Percentiles rank a stretch among this genome's conserved stretches.
Conservation (phyloP, 1,139 yeast genomes). For the Yamadazyma sp. region DNA sequence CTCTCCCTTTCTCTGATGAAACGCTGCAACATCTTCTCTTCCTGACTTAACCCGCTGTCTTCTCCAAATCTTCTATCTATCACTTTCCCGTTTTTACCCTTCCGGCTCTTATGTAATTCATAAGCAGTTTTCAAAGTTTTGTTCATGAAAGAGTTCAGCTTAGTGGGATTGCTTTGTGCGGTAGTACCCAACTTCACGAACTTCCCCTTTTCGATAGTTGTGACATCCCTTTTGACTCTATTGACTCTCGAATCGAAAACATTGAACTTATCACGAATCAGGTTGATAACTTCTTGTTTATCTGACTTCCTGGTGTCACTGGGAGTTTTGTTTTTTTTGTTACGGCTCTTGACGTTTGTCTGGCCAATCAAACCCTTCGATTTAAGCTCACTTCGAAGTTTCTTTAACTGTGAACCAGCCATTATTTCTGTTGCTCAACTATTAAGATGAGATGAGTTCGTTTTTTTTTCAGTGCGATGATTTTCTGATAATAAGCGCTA, state of each 20-base stretch:
- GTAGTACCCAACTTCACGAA: conserved; percentile 58
- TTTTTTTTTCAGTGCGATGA: conserved; percentile 4
- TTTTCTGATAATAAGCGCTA: too few relatives aligned
- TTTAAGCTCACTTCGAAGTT: conserved; percentile 73
- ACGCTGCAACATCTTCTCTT: conserved; percentile 93
- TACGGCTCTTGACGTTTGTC: conserved; percentile 59
- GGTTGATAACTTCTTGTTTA: conserved; percentile 51
- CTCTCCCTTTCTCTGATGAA: conserved; percentile 85
- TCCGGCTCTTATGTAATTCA: conserved; percentile 57
- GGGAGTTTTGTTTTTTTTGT: conserved; percentile 53
- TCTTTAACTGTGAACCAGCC: conserved; percentile 91
- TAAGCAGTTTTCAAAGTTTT: conserved; percentile 69
- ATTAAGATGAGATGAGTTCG: conserved; percentile 8
- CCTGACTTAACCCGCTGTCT: conserved; percentile 65
- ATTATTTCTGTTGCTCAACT: conserved; percentile 29
- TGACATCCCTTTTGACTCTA: conserved; percentile 66
- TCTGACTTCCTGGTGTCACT: conserved; percentile 71
- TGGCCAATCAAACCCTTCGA: conserved; percentile 82
- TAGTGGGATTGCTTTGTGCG: conserved; percentile 37
- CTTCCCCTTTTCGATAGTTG: conserved; percentile 53
- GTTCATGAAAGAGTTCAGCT: conserved; percentile 73
- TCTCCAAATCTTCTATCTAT: conserved; percentile 94
- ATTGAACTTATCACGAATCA: conserved; percentile 80
- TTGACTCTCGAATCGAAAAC: conserved; percentile 82
- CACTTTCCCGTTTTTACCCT: conserved; percentile 76